These are phyloP conservation scores for Russula sp. DNA, from an alignment of 768 basidiomycete genomes.

Conservation along the genomic window DNA sequence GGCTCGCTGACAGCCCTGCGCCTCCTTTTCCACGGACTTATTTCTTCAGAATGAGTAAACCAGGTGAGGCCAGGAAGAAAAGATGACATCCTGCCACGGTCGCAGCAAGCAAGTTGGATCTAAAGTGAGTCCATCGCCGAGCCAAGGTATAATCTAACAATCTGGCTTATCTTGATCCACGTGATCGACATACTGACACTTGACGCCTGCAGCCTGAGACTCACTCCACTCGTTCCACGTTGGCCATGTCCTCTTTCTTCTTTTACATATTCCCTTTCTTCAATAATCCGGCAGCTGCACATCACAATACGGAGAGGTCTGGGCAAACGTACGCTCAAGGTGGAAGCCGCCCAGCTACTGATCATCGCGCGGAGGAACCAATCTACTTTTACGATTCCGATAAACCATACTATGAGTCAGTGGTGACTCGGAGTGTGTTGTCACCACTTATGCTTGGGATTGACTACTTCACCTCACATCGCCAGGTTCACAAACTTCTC, in stretches of 20 bases:
- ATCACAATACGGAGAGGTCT: background rate
- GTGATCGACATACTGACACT: background rate
- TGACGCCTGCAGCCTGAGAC: too few relatives aligned
- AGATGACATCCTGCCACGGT: background rate
- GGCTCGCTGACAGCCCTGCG: slow-evolving; percentile 9
- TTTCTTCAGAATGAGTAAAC: background rate
- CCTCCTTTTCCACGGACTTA: background rate
- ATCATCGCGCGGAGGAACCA: background rate
- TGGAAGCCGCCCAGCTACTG: background rate
- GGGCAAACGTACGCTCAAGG: too few relatives aligned
- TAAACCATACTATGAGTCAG: slow-evolving; percentile 16
- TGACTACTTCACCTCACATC: background rate
- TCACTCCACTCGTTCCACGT: too few relatives aligned
- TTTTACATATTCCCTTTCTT: background rate
- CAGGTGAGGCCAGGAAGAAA: slow-evolving; percentile 1
- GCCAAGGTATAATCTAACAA: too few relatives aligned
- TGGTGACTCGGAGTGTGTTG: background rate
- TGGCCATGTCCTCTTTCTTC: background rate
- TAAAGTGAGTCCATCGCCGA: too few relatives aligned
- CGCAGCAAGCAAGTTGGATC: too few relatives aligned
- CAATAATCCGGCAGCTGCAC: background rate
- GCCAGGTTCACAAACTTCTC: slow-evolving; percentile 19
- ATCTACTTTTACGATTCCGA: slow-evolving; percentile 14
- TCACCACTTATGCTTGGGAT: background rate
- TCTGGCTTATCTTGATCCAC: slow-evolving; percentile 5